Conservation (phyloP, 2,329 filamentous ascomycete genomes). For the Shiraia bambusicola region DNA sequence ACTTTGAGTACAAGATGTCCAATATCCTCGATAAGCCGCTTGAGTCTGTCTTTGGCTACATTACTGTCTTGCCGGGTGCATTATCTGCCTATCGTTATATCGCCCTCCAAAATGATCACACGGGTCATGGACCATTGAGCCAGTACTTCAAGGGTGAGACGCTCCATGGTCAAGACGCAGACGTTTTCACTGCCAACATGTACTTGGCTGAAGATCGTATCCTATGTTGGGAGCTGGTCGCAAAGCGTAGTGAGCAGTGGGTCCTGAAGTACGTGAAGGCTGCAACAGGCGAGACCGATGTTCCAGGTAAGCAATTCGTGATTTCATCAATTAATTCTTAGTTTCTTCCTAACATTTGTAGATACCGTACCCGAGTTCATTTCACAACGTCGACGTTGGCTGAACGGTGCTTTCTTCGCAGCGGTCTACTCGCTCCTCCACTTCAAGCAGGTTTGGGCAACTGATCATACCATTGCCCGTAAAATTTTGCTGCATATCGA, state of each 20-base stretch:
- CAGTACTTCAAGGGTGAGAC: constrained; percentile 99
- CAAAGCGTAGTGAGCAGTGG: constrained; percentile 92
- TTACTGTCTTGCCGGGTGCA: constrained; percentile 92
- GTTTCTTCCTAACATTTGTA: constrained; percentile 35
- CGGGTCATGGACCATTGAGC: constrained; percentile 88
- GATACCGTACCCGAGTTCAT: constrained; percentile 95
- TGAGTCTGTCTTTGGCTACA: constrained; percentile 97
- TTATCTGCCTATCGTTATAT: constrained; percentile 95
- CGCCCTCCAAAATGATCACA: constrained; percentile 93
- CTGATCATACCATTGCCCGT: constrained; percentile 84
- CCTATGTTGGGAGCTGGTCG: constrained; percentile 91
- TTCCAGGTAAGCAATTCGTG: constrained; percentile 71
- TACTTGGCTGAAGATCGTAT: constrained; percentile 89
- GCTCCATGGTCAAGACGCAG: constrained; percentile 90
- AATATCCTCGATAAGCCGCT: constrained; percentile 98
- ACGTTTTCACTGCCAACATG: constrained; percentile 98
- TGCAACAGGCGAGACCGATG: constrained; percentile 95
- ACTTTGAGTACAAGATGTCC: constrained; percentile 99
- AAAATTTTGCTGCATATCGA: constrained; percentile 93
- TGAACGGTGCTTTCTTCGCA: constrained; percentile 98
- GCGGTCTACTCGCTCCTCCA: constrained; percentile 97
- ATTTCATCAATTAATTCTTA: not conserved
- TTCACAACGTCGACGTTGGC: constrained; percentile 92
- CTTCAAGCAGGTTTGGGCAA: constrained; percentile 88
- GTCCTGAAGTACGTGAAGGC: constrained; percentile 97